phyloP scores from a whole-genome alignment of 1,139 yeast species.

The Pichia sp. region DNA sequence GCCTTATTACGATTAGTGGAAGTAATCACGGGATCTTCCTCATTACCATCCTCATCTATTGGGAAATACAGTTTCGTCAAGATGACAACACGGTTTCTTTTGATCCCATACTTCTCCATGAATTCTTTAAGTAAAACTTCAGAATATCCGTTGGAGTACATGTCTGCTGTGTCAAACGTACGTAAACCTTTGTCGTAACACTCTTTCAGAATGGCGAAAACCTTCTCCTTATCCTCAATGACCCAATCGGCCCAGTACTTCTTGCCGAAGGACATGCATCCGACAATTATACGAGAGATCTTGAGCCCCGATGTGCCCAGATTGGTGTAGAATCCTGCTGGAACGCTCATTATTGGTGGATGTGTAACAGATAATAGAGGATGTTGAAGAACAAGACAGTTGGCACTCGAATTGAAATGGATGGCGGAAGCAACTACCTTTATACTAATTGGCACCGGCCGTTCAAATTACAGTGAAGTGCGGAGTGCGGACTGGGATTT shows the following conservation, averaged over 20 bases:
- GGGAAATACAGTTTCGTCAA: slow-evolving; percentile 34
- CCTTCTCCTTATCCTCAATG: slow-evolving; percentile 35
- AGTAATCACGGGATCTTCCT: slow-evolving; percentile 15
- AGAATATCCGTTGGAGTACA: slow-evolving; percentile 39
- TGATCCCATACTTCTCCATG: slow-evolving; percentile 35
- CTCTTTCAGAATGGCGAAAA: slow-evolving; percentile 36
- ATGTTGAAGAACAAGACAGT: too few relatives aligned
- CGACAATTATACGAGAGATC: slow-evolving; percentile 44
- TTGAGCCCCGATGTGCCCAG: slow-evolving; percentile 36
- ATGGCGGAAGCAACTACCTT: too few relatives aligned
- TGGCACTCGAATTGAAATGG: too few relatives aligned
- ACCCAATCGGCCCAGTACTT: slow-evolving; percentile 42
- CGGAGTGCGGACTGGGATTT: too few relatives aligned
- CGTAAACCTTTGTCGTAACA: slow-evolving; percentile 46
- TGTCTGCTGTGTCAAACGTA: slow-evolving; percentile 48
- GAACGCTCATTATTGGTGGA: neutral
- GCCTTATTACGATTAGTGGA: slow-evolving; percentile 11
- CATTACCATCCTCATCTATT: slow-evolving; percentile 20
- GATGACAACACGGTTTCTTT: slow-evolving; percentile 40
- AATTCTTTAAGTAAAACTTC: slow-evolving; percentile 39
- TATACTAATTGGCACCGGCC: too few relatives aligned
- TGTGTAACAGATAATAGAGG: neutral
- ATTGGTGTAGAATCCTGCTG: slow-evolving; percentile 1
- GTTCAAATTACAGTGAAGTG: too few relatives aligned
- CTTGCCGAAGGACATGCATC: slow-evolving; percentile 49